Percentiles rank a stretch among this genome's conserved stretches.
Evolutionary conservation across 2,329 filamentous ascomycete genomes (phyloP).

Genomic region (Penicillium griseofulvum): DNA sequence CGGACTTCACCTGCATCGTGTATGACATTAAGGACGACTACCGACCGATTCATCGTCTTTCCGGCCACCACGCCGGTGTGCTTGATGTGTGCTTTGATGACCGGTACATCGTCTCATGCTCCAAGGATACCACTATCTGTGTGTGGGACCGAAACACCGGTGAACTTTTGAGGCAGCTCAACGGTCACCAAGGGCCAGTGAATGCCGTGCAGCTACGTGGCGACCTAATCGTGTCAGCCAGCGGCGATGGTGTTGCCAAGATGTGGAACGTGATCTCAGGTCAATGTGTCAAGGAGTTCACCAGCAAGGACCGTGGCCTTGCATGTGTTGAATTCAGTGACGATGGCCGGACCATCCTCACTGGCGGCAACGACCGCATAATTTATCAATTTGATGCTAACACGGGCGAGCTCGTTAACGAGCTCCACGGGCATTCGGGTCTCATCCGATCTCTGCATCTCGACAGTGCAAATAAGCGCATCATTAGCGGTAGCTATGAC

Average conservation of each 20-base stretch:
- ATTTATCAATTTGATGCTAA: slow-evolving; percentile 96
- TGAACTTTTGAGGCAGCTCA: slow-evolving; percentile 70
- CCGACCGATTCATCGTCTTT: slow-evolving; percentile 72
- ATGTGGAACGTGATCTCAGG: slow-evolving; percentile 93
- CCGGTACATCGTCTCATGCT: slow-evolving; percentile 92
- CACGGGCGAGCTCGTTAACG: slow-evolving; percentile 77
- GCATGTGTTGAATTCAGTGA: slow-evolving; percentile 96
- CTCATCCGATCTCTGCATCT: slow-evolving; percentile 89
- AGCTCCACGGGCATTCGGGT: slow-evolving; percentile 77
- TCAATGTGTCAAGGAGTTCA: slow-evolving; percentile 84
- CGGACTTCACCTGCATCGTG: slow-evolving; percentile 85
- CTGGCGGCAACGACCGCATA: slow-evolving; percentile 90
- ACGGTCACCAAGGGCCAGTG: slow-evolving; percentile 85
- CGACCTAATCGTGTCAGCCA: slow-evolving; percentile 88
- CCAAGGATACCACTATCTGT: slow-evolving; percentile 90
- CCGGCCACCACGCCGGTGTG: slow-evolving; percentile 79
- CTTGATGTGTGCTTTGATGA: slow-evolving; percentile 92
- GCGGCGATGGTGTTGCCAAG: slow-evolving; percentile 88
- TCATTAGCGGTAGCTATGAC: slow-evolving; percentile 92
- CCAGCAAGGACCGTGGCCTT: slow-evolving; percentile 85
- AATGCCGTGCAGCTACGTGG: slow-evolving; percentile 95
- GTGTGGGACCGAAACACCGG: slow-evolving; percentile 88
- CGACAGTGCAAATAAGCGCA: slow-evolving; percentile 78
- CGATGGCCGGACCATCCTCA: slow-evolving; percentile 88
- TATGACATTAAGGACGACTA: slow-evolving; percentile 81